Evolutionary conservation across 495 filamentous ascomycete genomes (phyloP).

Genomic region (Daldinia childiae): DNA sequence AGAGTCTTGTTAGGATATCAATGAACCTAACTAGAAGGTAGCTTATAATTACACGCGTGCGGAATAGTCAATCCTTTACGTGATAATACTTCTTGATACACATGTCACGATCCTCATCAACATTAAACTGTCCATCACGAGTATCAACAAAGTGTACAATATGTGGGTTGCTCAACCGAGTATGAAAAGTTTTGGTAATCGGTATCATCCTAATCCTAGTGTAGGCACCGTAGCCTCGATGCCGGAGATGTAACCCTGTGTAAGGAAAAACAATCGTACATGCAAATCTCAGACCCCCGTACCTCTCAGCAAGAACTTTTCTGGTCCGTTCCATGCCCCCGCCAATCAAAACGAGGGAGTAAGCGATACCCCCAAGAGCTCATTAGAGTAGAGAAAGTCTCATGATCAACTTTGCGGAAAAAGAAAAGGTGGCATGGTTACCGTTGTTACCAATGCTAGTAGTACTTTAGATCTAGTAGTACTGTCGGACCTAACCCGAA

Average conservation of each 20-base stretch:
- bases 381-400: constrained; percentile 43
- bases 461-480: constrained; percentile 5
- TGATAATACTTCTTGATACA: not conserved
- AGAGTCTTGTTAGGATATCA: not conserved
- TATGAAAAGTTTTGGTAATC: constrained; percentile 40
- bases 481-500: constrained; percentile 5
- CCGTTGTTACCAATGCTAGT: constrained; percentile 4
- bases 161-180: constrained; percentile 19
- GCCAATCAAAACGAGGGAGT: constrained; percentile 43
- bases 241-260: constrained; percentile 37
- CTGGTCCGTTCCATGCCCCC: constrained; percentile 43
- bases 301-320: constrained; percentile 44
- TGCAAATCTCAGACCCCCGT: constrained; percentile 41
- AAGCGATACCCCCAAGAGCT: constrained; percentile 37
- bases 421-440: constrained; percentile 13
- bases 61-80: not conserved
- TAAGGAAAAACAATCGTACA: constrained; percentile 51
- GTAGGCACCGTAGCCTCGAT: constrained; percentile 42
- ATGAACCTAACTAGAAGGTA: not conserved
- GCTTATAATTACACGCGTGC: not conserved
- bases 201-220: constrained; percentile 49
- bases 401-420: constrained; percentile 11
- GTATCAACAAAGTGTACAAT: not conserved
- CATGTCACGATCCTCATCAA: not conserved
- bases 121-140: constrained; percentile 6